Conservation (phyloP, 768 basidiomycete species). For the Coprinopsis strossmayeri region DNA sequence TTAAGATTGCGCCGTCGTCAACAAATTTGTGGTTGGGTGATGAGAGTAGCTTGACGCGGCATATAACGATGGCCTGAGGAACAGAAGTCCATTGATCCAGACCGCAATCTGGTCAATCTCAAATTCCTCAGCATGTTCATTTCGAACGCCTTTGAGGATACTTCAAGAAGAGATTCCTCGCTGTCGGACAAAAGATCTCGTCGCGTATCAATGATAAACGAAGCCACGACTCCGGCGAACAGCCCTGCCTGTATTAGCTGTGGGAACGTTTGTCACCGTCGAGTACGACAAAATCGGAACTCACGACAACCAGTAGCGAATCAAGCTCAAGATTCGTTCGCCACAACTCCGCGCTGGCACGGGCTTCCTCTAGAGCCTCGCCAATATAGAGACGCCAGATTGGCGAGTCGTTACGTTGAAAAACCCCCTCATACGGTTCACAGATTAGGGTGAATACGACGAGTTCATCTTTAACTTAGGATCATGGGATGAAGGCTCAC, state of each 20-base stretch:
- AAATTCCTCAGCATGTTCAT: neutral
- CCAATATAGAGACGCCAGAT: constrained; percentile 1
- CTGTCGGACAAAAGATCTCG: constrained; percentile 11
- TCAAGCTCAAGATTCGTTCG: neutral
- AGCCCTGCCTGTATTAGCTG: constrained; percentile 11
- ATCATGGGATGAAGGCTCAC: too few species aligned
- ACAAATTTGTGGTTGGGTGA: neutral
- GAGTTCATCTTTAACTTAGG: too few species aligned
- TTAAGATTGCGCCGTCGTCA: too few species aligned
- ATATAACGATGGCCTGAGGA: constrained; percentile 17
- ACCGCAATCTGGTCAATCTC: constrained; percentile 12
- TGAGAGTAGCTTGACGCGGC: neutral
- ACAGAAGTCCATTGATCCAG: constrained; percentile 20
- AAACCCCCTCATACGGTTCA: too few species aligned
- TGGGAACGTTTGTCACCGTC: neutral
- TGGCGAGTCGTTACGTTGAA: neutral
- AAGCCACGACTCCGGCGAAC: constrained; percentile 2
- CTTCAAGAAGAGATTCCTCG: constrained; percentile 12
- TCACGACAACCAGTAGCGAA: neutral
- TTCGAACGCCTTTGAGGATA: constrained; percentile 1
- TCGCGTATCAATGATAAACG: neutral
- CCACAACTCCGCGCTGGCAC: neutral
- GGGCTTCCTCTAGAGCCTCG: neutral
- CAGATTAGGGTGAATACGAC: too few species aligned
- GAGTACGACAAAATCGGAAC: neutral